phyloP scores from a whole-genome alignment of 768 basidiomycete species.

The Leccinum pellstonianum region DNA sequence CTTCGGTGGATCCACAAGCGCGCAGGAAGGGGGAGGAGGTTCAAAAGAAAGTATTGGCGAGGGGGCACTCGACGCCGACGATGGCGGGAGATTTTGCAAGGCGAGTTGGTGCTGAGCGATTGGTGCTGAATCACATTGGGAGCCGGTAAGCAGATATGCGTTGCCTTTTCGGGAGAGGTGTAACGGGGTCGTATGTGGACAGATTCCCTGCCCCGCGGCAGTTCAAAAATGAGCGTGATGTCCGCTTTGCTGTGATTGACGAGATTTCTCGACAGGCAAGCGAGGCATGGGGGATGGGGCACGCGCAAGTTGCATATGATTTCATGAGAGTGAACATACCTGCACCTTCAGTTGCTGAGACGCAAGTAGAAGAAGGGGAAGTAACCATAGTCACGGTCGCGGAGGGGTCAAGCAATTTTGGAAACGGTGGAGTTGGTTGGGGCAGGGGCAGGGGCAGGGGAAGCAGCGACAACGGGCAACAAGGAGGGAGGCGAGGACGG shows the following conservation, averaged over 20 bases:
- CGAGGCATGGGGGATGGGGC: conserved; percentile 51
- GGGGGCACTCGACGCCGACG: conserved; percentile 76
- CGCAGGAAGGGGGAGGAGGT: conserved; percentile 43
- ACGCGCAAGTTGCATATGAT: conserved; percentile 55
- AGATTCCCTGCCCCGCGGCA: conserved; percentile 56
- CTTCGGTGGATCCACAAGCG: conserved; percentile 47
- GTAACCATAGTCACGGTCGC: not conserved
- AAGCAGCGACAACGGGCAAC: no score
- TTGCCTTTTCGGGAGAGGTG: not conserved
- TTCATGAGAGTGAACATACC: conserved; percentile 50
- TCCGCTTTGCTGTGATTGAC: conserved; percentile 46
- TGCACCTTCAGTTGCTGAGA: not conserved
- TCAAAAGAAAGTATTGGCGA: conserved; percentile 49
- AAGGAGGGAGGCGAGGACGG: conserved; percentile 1
- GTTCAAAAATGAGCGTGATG: conserved; percentile 27
- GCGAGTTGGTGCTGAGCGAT: conserved; percentile 50
- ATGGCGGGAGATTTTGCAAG: conserved; percentile 80
- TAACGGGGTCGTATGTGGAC: not conserved
- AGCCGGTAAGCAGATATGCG: conserved; percentile 44
- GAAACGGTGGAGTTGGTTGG: not conserved
- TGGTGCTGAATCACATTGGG: conserved; percentile 80
- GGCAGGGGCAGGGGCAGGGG: not conserved
- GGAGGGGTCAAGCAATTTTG: not conserved
- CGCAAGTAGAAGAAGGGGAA: not conserved
- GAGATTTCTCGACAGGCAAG: conserved; percentile 68